Base-by-base conservation (phyloP, 306 rosid species). In the Cyclanthera cordifolia region DNA sequence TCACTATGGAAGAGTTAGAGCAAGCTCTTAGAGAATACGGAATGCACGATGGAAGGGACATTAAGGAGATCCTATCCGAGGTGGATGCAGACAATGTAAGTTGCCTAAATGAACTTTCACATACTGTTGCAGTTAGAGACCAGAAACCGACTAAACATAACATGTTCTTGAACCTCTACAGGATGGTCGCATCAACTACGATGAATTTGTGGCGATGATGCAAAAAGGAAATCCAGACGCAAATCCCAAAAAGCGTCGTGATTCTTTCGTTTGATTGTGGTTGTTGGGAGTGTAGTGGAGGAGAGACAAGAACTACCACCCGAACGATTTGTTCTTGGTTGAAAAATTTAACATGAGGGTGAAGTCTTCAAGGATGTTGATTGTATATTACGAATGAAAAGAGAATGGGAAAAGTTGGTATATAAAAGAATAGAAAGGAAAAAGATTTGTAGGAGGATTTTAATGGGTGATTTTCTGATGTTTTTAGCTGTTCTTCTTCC, bases 171-270 rank as follows among this genome's bases (percentile, higher is more conserved):
- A 34, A 72, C 53, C 17, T n/a, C 12, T 34, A 72, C 79, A 93
- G 99, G 99, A 93, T 78, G 99, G 99, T 6, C 81, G 84, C 41
- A 93, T 93, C 67, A 93, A 93, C 83, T 93, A 93, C 14, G 95
- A 93, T 12, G 99, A 93, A 70, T 92, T 92, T 73, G 86, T 73
- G 46, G 96, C 95, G n/a, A 92, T 92, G 98, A 92, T 92, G 98
- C 82, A 83, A 65, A 93, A 90, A 85, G 99, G 99, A 75, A 76
- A 78, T 75, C 81, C 84, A 49, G 99, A 93, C 48, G 77, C 73
- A 25, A 55, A 72, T 51, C 89, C 88, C 3, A 89, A 76, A 82
- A 92, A 92, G 83, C 78, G 98, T 70, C 93, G 96, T 8, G 80
- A 82, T 23, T 67, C 72, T 21, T 79, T 79, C 57, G 73, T 84